Conservation (phyloP, 352 stramenopile genomes). For the Phytophthora chlamydospora region DNA sequence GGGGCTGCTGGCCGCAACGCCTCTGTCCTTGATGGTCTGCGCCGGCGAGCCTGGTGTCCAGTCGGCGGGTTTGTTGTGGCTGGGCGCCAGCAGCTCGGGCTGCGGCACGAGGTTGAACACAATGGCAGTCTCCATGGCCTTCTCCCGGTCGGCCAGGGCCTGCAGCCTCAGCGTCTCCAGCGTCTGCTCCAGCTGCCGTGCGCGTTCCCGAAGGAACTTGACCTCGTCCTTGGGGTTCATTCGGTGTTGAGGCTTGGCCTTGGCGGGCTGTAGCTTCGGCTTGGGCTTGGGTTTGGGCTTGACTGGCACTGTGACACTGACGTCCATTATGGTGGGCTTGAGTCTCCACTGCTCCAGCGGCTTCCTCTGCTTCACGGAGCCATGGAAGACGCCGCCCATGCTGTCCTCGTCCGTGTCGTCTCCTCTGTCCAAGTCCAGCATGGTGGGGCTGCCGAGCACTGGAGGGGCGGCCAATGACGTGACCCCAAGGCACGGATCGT, state of each 20-base stretch:
- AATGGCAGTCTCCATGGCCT: conserved; percentile 33
- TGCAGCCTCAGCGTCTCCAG: conserved; percentile 31
- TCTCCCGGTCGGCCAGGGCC: conserved; percentile 24
- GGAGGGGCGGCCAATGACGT: conserved; percentile 18
- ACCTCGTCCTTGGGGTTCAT: conserved; percentile 44
- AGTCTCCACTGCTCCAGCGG: conserved; percentile 25
- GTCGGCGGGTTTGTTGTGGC: conserved; percentile 11
- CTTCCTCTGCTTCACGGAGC: conserved; percentile 28
- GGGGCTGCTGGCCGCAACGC: conserved; percentile 14
- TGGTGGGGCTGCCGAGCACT: conserved; percentile 9
- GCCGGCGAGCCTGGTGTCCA: conserved; percentile 18
- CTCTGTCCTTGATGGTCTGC: conserved; percentile 13
- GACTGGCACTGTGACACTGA: conserved; percentile 7
- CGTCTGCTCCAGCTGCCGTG: conserved; percentile 28
- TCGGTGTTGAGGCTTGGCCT: conserved; percentile 12
- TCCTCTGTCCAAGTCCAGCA: conserved; percentile 20
- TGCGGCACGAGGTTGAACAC: conserved; percentile 36
- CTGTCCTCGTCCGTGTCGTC: conserved; percentile 30
- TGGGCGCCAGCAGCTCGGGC: conserved; percentile 20
- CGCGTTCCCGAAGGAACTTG: conserved; percentile 22
- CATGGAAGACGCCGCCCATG: conserved; percentile 32
- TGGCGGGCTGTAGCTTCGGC: conserved; percentile 1
- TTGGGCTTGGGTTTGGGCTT: conserved; percentile 1
- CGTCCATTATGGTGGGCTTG: conserved; percentile 25
- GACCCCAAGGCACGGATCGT: conserved; percentile 8